Percentiles rank a stretch among this genome's conserved stretches.
These are phyloP conservation scores for Exobasidium cylindrosporum DNA, from an alignment of 1,284 basidiomycete species.

Conservation along the genomic window DNA sequence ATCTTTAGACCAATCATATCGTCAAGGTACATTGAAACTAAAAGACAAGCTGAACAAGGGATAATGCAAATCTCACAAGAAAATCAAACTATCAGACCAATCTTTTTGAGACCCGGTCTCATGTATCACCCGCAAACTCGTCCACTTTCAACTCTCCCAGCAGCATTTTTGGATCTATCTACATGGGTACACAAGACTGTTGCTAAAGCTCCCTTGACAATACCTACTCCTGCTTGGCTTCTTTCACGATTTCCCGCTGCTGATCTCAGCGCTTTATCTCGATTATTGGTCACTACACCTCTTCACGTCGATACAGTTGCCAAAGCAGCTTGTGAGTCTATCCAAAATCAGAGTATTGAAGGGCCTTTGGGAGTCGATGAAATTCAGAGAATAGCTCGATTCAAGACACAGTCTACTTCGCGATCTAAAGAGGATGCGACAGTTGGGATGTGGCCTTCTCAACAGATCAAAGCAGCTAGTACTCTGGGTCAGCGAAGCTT, in stretches of 20 bases:
- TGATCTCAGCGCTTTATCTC: slow-evolving; percentile 66
- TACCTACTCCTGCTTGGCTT: slow-evolving; percentile 63
- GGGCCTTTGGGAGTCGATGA: slow-evolving; percentile 32
- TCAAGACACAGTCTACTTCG: slow-evolving; percentile 8
- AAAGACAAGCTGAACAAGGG: slow-evolving; percentile 77
- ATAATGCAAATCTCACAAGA: slow-evolving; percentile 57
- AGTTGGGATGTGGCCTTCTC: slow-evolving; percentile 15
- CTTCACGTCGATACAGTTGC: slow-evolving; percentile 96
- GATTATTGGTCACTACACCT: slow-evolving; percentile 75
- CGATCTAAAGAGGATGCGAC: slow-evolving; percentile 22
- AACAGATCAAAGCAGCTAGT: not conserved
- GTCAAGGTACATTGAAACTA: slow-evolving; percentile 78
- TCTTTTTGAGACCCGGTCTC: slow-evolving; percentile 81
- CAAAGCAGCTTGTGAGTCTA: slow-evolving; percentile 67
- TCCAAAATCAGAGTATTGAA: slow-evolving; percentile 54
- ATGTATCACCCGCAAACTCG: slow-evolving; percentile 93
- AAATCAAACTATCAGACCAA: slow-evolving; percentile 60
- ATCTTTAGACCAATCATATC: slow-evolving; percentile 83
- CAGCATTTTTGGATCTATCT: slow-evolving; percentile 73
- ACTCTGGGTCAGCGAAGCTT: slow-evolving; percentile 1
- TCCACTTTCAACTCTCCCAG: slow-evolving; percentile 79
- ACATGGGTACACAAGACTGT: slow-evolving; percentile 32
- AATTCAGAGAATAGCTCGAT: slow-evolving; percentile 42
- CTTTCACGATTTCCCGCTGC: slow-evolving; percentile 21
- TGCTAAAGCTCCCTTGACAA: slow-evolving; percentile 56